These are phyloP conservation scores for Colletotrichum sojae DNA, from an alignment of 2,329 filamentous ascomycete genomes.

Conservation along the genomic window DNA sequence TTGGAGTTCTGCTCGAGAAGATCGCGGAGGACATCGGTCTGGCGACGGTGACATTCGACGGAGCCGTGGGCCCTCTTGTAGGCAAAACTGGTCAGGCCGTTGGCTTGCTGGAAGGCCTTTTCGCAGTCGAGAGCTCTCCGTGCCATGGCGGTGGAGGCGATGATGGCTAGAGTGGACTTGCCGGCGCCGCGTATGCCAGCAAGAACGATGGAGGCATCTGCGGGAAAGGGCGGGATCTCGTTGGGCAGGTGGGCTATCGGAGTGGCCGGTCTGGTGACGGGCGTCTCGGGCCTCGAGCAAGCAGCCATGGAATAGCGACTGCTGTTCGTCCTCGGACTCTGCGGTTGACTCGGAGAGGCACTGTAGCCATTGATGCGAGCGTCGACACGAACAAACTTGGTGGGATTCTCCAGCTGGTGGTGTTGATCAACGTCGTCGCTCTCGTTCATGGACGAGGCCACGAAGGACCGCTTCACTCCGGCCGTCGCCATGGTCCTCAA, in stretches of 20 bases:
- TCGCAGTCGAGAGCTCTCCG: slow-evolving; percentile 79
- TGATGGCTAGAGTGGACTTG: slow-evolving; percentile 82
- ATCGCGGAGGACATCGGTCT: slow-evolving; percentile 72
- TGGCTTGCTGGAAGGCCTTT: slow-evolving; percentile 74
- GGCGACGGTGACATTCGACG: slow-evolving; percentile 73
- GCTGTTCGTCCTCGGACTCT: slow-evolving; percentile 38
- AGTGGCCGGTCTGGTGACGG: slow-evolving; percentile 31
- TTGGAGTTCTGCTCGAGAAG: slow-evolving; percentile 71
- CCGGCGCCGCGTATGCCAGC: slow-evolving; percentile 81
- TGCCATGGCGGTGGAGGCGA: slow-evolving; percentile 79
- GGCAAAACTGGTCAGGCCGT: slow-evolving; percentile 71
- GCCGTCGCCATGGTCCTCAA: slow-evolving; percentile 47
- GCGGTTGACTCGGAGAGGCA: slow-evolving; percentile 28
- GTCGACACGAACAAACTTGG: slow-evolving; percentile 35
- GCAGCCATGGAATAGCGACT: slow-evolving; percentile 33
- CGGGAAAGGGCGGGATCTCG: slow-evolving; percentile 39
- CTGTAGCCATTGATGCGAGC: slow-evolving; percentile 22
- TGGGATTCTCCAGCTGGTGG: slow-evolving; percentile 39
- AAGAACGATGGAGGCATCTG: slow-evolving; percentile 79
- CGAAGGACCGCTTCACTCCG: slow-evolving; percentile 58
- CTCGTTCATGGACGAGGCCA: slow-evolving; percentile 51
- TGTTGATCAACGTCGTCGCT: slow-evolving; percentile 43
- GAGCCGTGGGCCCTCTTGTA: slow-evolving; percentile 76
- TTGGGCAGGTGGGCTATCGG: slow-evolving; percentile 31
- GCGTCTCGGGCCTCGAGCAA: slow-evolving; percentile 32